Evolutionary conservation across 2,329 filamentous ascomycete genomes (phyloP).

Genomic region (Ambrosiella xylebori): DNA sequence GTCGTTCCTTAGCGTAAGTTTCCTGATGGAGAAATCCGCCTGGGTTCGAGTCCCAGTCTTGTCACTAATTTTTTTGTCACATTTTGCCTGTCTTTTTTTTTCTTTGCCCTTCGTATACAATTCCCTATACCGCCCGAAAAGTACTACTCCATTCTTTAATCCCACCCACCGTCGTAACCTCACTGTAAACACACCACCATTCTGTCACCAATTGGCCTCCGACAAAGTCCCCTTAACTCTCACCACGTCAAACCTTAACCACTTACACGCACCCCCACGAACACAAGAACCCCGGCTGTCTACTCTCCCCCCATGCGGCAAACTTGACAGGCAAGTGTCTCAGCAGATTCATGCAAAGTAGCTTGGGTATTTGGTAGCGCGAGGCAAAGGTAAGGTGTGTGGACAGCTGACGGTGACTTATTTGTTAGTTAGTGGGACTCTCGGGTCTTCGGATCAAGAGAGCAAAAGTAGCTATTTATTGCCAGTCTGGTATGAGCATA

Average conservation of each 20-base stretch:
- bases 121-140: too few relatives aligned
- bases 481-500: too few relatives aligned
- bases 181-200: not conserved
- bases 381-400: not conserved
- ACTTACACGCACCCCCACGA: too few relatives aligned
- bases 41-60: conserved; percentile 13
- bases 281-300: not conserved
- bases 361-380: not conserved
- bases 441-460: too few relatives aligned
- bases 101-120: too few relatives aligned
- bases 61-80: conserved; percentile 8
- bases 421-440: too few relatives aligned
- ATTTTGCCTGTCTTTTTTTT: not conserved
- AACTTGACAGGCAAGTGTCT: not conserved
- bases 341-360: not conserved
- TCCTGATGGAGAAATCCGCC: conserved; percentile 13
- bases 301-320: not conserved
- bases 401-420: too few relatives aligned
- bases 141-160: not conserved
- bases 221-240: not conserved
- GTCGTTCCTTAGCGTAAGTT: conserved; percentile 17
- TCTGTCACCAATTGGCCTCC: not conserved
- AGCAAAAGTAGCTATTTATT: too few relatives aligned
- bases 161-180: not conserved
- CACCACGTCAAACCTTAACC: not conserved